These are phyloP conservation scores for Tetratostichococcus sp. DNA, from an alignment of 139 green algal genomes.

Conservation along the genomic window DNA sequence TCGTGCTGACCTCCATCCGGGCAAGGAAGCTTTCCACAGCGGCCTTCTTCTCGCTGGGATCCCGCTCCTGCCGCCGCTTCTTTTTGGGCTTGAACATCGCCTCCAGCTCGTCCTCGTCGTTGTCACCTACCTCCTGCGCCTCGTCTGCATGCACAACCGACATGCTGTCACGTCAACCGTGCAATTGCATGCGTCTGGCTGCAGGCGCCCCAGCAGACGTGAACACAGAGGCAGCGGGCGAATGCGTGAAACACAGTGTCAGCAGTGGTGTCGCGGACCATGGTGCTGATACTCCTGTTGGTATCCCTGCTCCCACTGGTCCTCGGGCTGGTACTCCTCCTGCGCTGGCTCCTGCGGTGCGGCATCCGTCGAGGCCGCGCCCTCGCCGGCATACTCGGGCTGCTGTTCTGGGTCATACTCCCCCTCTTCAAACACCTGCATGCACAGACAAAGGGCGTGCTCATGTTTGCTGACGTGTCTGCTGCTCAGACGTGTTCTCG, in stretches of 20 bases:
- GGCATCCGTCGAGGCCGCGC: no score
- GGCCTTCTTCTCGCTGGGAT: conserved; percentile 12
- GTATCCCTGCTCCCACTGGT: background rate
- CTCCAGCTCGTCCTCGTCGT: conserved; percentile 33
- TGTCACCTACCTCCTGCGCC: conserved; percentile 19
- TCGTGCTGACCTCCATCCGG: conserved; percentile 48
- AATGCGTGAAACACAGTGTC: no score
- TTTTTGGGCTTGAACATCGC: conserved; percentile 24
- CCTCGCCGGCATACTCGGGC: background rate
- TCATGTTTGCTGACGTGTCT: no score
- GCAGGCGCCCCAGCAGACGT: no score
- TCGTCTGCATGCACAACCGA: background rate
- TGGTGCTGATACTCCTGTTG: background rate
- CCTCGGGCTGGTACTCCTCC: background rate
- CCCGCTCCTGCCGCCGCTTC: background rate
- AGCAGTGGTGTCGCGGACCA: background rate
- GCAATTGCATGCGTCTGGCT: no score
- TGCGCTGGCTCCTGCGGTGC: background rate
- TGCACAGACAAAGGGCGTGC: no score
- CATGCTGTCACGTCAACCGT: no score
- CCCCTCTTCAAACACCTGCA: background rate
- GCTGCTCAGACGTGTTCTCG: no score
- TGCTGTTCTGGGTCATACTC: background rate
- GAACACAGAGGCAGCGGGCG: no score
- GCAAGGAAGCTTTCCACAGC: conserved; percentile 37